Evolutionary conservation across 129 eudicot genomes (phyloP), one percentile per base, ranked within the genome.

Genomic region (Logfia minima): DNA sequence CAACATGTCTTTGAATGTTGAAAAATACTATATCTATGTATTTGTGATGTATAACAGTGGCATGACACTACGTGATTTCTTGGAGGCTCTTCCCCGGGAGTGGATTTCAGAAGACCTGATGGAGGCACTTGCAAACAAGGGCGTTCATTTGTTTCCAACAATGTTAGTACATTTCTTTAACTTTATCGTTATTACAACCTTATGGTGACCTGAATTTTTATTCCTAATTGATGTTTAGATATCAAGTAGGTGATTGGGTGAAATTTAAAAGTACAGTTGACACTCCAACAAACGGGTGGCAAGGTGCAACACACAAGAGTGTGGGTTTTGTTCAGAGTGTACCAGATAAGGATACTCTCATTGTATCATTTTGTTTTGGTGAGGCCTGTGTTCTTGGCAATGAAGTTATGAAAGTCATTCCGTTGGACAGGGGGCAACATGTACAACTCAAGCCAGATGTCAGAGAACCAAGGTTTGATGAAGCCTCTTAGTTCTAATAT

Each of bases 71-170:
- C 85, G 97, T 68, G 99, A 94, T 85, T 94, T 86, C 76, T 88
- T 94, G 86, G 99, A 94, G 88, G 86, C 96, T 68, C 92, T 94
- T 81, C 99, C 99, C 1, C 89, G 99, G 68, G 99, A 94, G 81
- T 94, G 99, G 99, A 94, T 94, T 80, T 94, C 99, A 72, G 99
- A 94, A 83, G 97, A 94, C 80, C 55, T 94, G 77, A 91, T 87
- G 90, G 99, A 91, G 78, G 93, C 99, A 55, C 92, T 94, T 68
- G 72, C 80, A 68, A 87, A 82, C 76, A 89, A 86, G 85, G 97
- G 92, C 41, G 88, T 91, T 81, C 89, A 89, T 75, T 84, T 94
- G 84, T 94, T 89, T 83, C 96, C 99, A 17, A 94, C 97, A 75
- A 84, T 83, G 99, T 94, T 79, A 88, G 96, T 67, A 6, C 64